These are phyloP conservation scores for Chenopodium berlandieri DNA, from an alignment of 148 eudicot species.

Conservation along the genomic window DNA sequence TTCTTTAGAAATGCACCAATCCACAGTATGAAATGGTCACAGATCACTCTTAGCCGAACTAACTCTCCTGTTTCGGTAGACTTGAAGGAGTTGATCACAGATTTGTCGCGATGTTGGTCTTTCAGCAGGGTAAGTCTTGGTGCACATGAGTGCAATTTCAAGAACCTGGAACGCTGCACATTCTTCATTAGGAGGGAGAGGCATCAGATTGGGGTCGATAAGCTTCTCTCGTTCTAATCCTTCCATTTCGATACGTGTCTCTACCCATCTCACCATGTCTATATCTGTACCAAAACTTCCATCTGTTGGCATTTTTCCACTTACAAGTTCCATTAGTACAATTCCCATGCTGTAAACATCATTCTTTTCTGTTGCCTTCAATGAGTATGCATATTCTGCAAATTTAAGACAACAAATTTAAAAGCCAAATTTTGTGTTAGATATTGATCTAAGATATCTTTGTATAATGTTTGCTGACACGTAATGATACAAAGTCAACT, in stretches of 20 bases:
- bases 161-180: conserved; percentile 63
- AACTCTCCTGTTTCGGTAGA: conserved; percentile 43
- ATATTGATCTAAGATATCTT: not conserved
- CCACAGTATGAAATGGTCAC: conserved; percentile 4
- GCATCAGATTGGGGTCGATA: conserved; percentile 62
- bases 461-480: not conserved
- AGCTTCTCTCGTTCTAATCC: conserved; percentile 47
- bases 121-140: conserved; percentile 83
- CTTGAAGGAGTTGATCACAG: conserved; percentile 62
- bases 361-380: conserved; percentile 91
- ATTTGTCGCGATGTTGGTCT: conserved; percentile 78
- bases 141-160: conserved; percentile 79
- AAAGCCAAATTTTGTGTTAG: not conserved
- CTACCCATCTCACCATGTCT: conserved; percentile 96
- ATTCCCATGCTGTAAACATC: conserved; percentile 99
- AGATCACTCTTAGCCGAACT: conserved; percentile 29
- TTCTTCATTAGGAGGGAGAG: conserved; percentile 53
- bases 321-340: conserved; percentile 88
- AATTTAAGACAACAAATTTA: not conserved
- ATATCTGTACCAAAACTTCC: conserved; percentile 66
- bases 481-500: no score
- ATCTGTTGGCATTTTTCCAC: conserved; percentile 86
- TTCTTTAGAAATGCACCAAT: not conserved
- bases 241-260: conserved; percentile 53
- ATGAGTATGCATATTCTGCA: conserved; percentile 81